Evolutionary conservation across 192 early-diverging fungal genomes (phyloP), one percentile per base, ranked within the genome.

Genomic region (Umbelopsis ramanniana): DNA sequence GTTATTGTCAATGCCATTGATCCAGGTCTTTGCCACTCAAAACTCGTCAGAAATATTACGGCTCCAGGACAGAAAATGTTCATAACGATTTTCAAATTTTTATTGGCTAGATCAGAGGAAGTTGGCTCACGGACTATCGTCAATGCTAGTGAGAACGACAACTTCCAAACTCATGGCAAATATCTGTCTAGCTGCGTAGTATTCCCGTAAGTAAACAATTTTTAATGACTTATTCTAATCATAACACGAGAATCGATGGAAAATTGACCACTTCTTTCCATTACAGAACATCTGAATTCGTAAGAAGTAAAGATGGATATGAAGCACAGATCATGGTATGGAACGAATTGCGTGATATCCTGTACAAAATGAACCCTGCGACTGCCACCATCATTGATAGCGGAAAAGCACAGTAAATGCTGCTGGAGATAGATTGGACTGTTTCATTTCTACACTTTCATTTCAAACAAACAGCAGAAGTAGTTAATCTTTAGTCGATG

Each of bases 111-210:
- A 60, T 7, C 55, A 15, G 11, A 3, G 1, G 55, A 60, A 35
- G 55, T 60, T 8, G 55, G 55, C 5, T 22, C 24, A n/a, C 17
- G 29, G 14, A 63, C 57, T 14, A 63, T 63, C 19, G 57, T 63
- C 57, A 63, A 63, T 37, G 57, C 12, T 19, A 33, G 57, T 0
- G 57, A 63, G 17, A 63, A 37, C 19, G 19, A 38, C 19, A 63
- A 63, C 33, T 63, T 63, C 17, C 29, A 63, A 14, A 63, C 57
- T 19, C 57, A 63, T 63, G 57, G 57, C 4, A 63, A 63, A 17
- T 63, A 63, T 37, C 33, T 63, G 2, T 17, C 19, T 6, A 37
- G 11, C 12, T 63, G 57, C 19, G 26, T 37, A 6, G 57, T 63
- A 19, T 63, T 11, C 33, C 57, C 33, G 57, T 38, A 63, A 37